phyloP scores from a whole-genome alignment of 345 rosid species.

The Pseudoturritis turrita region DNA sequence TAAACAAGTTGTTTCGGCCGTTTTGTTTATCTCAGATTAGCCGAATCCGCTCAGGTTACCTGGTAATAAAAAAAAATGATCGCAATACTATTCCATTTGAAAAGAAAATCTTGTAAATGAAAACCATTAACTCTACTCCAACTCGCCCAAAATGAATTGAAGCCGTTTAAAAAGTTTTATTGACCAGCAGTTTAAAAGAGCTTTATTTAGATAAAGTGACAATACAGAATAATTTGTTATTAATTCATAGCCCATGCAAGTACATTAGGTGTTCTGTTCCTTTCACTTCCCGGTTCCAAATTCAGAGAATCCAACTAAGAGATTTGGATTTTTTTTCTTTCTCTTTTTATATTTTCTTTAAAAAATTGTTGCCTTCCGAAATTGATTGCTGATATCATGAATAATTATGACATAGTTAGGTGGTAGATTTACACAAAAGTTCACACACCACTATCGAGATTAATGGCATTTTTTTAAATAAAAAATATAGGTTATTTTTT shows the following conservation, averaged over 20 bases:
- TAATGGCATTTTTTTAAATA: neutral
- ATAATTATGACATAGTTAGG: constrained; percentile 14
- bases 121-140: neutral
- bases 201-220: neutral
- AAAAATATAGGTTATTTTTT: neutral
- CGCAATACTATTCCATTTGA: neutral
- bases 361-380: neutral
- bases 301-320: constrained; percentile 22
- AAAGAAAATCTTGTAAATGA: neutral
- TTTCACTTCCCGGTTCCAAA: constrained; percentile 16
- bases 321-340: neutral
- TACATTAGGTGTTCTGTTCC: neutral
- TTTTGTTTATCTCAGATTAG: too few relatives aligned
- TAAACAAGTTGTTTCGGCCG: too few relatives aligned
- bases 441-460: constrained; percentile 11
- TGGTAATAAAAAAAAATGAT: too few relatives aligned
- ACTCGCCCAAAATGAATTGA: neutral
- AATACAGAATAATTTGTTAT: constrained; percentile 6
- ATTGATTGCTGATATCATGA: constrained; percentile 11
- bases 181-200: neutral
- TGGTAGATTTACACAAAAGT: constrained; percentile 13
- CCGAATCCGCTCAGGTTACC: too few relatives aligned
- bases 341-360: neutral
- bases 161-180: neutral
- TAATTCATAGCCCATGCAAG: neutral